These are phyloP conservation scores for Sporothrix variecibatus DNA, from an alignment of 2,329 filamentous ascomycete genomes.

Conservation along the genomic window DNA sequence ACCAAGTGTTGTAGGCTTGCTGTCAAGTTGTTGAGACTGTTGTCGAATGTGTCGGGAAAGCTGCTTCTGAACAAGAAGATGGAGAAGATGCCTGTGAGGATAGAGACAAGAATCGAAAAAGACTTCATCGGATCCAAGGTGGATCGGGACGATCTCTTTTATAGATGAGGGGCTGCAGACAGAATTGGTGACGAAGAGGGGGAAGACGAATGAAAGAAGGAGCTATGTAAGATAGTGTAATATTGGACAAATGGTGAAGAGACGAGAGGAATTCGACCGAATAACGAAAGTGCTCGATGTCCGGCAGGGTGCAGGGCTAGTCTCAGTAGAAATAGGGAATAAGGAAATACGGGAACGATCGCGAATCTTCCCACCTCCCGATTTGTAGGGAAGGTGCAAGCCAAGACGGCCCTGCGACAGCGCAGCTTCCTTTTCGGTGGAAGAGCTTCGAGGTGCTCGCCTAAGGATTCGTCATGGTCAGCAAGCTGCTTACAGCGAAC, in stretches of 20 bases:
- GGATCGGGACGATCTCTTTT: slow-evolving; percentile 19
- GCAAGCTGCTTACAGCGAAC: slow-evolving; percentile 6
- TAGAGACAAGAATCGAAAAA: slow-evolving; percentile 42
- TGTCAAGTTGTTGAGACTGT: slow-evolving; percentile 34
- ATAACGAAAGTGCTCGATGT: background rate
- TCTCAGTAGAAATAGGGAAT: slow-evolving; percentile 19
- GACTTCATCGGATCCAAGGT: slow-evolving; percentile 40
- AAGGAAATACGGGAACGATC: too few relatives aligned
- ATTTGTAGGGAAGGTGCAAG: background rate
- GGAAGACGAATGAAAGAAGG: background rate
- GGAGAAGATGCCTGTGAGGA: slow-evolving; percentile 44
- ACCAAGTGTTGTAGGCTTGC: slow-evolving; percentile 32
- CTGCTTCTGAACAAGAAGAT: slow-evolving; percentile 30
- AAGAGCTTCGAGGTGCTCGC: background rate
- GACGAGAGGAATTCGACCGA: background rate
- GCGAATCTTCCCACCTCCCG: slow-evolving; percentile 21
- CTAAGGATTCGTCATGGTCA: slow-evolving; percentile 25
- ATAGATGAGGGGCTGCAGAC: slow-evolving; percentile 11
- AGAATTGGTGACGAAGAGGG: background rate
- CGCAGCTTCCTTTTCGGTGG: background rate
- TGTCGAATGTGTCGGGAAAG: slow-evolving; percentile 35
- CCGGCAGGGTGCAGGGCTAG: background rate
- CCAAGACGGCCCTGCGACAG: background rate
- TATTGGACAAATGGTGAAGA: background rate
- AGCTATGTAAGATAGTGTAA: slow-evolving; percentile 6